phyloP scores from a whole-genome alignment of 768 basidiomycete species.

The Tricholoma bakamatsutake region DNA sequence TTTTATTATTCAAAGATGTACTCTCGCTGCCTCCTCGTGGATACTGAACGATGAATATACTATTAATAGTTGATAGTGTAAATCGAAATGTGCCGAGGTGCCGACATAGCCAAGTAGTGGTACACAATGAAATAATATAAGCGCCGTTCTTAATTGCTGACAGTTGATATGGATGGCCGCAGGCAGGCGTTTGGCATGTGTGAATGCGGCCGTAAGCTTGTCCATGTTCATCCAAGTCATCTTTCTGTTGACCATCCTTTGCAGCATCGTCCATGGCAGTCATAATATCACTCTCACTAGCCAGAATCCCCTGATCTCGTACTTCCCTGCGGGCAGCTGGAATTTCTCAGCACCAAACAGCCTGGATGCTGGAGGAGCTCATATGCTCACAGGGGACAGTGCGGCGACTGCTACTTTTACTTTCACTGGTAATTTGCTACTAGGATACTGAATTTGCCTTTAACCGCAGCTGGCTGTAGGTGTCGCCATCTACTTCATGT shows the following conservation, averaged over 20 bases:
- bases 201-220: conserved; percentile 1
- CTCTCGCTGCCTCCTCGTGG: too few species aligned
- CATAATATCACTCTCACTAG: conserved; percentile 31
- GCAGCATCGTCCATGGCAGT: conserved; percentile 12
- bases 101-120: too few species aligned
- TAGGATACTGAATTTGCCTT: not conserved
- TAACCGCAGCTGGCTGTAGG: conserved; percentile 20
- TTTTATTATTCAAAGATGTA: too few species aligned
- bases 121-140: not conserved
- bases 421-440: conserved; percentile 31
- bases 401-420: conserved; percentile 33
- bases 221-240: conserved; percentile 11
- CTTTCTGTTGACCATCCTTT: conserved; percentile 10
- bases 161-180: not conserved
- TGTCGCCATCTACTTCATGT: conserved; percentile 36
- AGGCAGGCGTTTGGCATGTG: conserved; percentile 1
- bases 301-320: conserved; percentile 23
- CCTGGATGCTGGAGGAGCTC: conserved; percentile 28
- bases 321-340: conserved; percentile 28
- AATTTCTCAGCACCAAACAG: conserved; percentile 19
- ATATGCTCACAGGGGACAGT: conserved; percentile 19
- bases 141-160: not conserved
- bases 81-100: too few species aligned
- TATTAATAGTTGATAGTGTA: too few species aligned
- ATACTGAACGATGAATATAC: too few species aligned